A percentile compares a stretch with the other conserved stretches of the same genome.
Conservation (phyloP, 108 stramenopile species). For the Cyclotella kingstonii region DNA sequence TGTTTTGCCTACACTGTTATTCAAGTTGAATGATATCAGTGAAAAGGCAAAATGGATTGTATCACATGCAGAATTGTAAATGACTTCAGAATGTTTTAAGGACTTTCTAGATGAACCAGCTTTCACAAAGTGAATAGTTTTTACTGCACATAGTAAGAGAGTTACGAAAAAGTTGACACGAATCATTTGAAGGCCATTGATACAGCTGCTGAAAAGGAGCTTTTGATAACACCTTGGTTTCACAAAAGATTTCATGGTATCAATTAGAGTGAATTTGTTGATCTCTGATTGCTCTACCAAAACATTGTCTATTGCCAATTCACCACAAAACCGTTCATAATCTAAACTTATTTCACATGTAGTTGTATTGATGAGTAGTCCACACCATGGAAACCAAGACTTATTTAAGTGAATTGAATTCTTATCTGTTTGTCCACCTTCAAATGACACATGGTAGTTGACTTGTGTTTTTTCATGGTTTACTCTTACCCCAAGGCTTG, state of each 20-base stretch:
- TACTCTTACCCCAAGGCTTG: conserved; percentile 64
- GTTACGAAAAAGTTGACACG: conserved; percentile 71
- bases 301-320: conserved; percentile 50
- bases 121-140: conserved; percentile 57
- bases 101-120: background rate
- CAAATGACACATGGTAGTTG: conserved; percentile 15
- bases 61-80: conserved; percentile 27
- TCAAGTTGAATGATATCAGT: conserved; percentile 27
- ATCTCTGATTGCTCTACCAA: conserved; percentile 47
- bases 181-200: conserved; percentile 56
- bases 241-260: conserved; percentile 70
- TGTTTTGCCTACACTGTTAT: conserved; percentile 10
- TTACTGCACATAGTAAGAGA: conserved; percentile 63
- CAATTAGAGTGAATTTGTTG: conserved; percentile 50
- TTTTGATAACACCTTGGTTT: conserved; percentile 67
- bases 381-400: conserved; percentile 78
- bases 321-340: conserved; percentile 56
- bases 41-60: conserved; percentile 31
- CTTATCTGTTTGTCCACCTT: conserved; percentile 1
- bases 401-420: conserved; percentile 3
- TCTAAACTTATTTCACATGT: conserved; percentile 79
- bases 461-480: conserved; percentile 67
- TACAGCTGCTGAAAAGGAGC: conserved; percentile 66
- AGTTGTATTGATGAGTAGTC: conserved; percentile 73
- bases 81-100: conserved; percentile 12